These are phyloP conservation scores for Aschersonia sp. DNA, from an alignment of 2,329 filamentous ascomycete genomes.

Conservation along the genomic window DNA sequence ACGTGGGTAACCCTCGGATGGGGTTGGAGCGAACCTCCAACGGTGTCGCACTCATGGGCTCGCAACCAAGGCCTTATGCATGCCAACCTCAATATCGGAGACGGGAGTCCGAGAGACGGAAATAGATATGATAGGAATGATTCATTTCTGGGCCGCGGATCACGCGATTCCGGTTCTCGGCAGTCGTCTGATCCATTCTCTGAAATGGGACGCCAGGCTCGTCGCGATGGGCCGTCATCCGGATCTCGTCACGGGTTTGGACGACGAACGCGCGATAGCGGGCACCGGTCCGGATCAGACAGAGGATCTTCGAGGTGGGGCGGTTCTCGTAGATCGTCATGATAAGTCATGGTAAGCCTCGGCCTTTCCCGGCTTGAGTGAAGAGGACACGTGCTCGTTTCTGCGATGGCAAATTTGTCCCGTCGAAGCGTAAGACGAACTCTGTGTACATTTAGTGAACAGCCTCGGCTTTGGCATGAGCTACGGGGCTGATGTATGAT, in stretches of 20 bases:
- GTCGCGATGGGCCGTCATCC: not conserved
- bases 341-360: not conserved
- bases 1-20: constrained; percentile 34
- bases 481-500: no score
- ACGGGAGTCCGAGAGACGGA: not conserved
- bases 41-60: constrained; percentile 12
- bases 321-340: not conserved
- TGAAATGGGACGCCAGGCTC: constrained; percentile 11
- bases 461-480: no score
- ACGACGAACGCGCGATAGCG: no score
- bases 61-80: constrained; percentile 16
- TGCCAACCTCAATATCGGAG: constrained; percentile 20
- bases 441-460: no score
- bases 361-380: no score
- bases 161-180: constrained; percentile 1
- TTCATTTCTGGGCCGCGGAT: constrained; percentile 4
- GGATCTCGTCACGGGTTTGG: no score
- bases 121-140: constrained; percentile 6
- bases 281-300: no score
- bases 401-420: no score
- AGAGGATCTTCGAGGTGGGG: not conserved
- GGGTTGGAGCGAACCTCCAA: constrained; percentile 35
- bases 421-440: no score
- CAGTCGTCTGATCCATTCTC: constrained; percentile 12
- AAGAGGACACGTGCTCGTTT: no score